These are phyloP conservation scores for Diaporthe ampelina DNA, from an alignment of 2,329 filamentous ascomycete species.

Conservation along the genomic window DNA sequence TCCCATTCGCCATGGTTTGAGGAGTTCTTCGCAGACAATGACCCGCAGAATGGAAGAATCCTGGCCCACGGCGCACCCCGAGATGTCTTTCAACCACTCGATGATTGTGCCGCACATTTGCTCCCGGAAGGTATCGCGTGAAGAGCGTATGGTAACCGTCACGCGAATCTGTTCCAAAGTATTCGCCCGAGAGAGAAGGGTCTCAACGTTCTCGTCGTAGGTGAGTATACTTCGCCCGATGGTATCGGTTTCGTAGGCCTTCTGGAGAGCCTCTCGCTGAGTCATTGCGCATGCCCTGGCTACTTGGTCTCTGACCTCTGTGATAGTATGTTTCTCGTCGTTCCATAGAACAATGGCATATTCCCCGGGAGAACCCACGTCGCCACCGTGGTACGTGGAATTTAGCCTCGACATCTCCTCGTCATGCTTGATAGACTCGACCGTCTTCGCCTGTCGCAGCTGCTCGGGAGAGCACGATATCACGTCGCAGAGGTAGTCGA, in stretches of 20 bases:
- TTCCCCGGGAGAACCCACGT: constrained; percentile 77
- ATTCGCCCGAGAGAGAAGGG: constrained; percentile 82
- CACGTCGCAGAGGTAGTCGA: constrained; percentile 98
- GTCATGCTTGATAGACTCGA: constrained; percentile 84
- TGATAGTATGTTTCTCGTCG: constrained; percentile 97
- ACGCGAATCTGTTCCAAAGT: constrained; percentile 96
- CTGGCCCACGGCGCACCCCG: constrained; percentile 86
- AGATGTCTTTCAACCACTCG: constrained; percentile 94
- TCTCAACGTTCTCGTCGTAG: constrained; percentile 78
- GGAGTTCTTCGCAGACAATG: constrained; percentile 90
- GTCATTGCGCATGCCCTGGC: constrained; percentile 87
- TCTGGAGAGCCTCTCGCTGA: constrained; percentile 75
- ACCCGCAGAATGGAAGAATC: constrained; percentile 85
- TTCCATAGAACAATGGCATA: constrained; percentile 95
- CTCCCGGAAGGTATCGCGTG: constrained; percentile 95
- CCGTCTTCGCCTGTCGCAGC: constrained; percentile 86
- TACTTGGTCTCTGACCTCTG: constrained; percentile 91
- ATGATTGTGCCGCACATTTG: constrained; percentile 99
- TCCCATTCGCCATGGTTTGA: constrained; percentile 88
- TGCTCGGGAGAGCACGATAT: constrained; percentile 98
- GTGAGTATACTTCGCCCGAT: constrained; percentile 89
- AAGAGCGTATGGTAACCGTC: constrained; percentile 93
- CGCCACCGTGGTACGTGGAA: constrained; percentile 79
- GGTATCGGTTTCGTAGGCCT: constrained; percentile 90
- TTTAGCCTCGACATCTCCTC: constrained; percentile 84